Conservation (phyloP, 345 rosid genomes). For the Arabidopsis thaliana region TAIR10.1 NC_003074.8:22302001-22302500, state of each 20-base stretch:
- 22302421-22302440: conserved; percentile 63
- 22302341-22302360: conserved; percentile 66
- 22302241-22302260: conserved; percentile 5
- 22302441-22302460: conserved; percentile 59
- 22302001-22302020: not conserved
- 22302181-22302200: conserved; percentile 74
- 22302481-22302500: not conserved
- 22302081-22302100: conserved; percentile 4
- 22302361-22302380: conserved; percentile 67
- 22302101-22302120: not conserved
- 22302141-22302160: conserved; percentile 61
- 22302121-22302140: conserved; percentile 54
- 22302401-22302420: conserved; percentile 63
- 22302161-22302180: conserved; percentile 76
- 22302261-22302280: not conserved
- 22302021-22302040: conserved; percentile 67
- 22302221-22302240: conserved; percentile 1
- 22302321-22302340: conserved; percentile 71
- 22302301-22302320: conserved; percentile 57
- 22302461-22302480: conserved; percentile 57
- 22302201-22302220: conserved; percentile 72
- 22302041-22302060: conserved; percentile 70
- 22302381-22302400: conserved; percentile 64
- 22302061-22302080: conserved; percentile 44
- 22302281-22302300: not conserved